phyloP scores from a whole-genome alignment of 352 stramenopile species.

The Phytopythium chamaehyphon region DNA sequence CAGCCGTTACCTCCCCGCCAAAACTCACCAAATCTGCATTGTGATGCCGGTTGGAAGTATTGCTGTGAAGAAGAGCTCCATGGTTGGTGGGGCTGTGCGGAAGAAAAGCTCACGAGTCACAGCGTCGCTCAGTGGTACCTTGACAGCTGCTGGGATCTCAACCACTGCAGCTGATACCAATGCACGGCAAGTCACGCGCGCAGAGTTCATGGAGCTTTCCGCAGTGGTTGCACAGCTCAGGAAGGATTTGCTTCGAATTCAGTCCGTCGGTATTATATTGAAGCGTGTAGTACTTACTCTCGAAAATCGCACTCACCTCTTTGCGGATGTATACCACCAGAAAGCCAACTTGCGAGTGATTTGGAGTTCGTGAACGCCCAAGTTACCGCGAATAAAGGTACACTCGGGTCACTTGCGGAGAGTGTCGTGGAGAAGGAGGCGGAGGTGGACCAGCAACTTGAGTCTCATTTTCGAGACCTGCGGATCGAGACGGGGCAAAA shows the following conservation, averaged over 20 bases:
- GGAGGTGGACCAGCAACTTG: constrained; percentile 30
- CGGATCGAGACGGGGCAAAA: constrained; percentile 42
- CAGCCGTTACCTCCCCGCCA: too few species aligned
- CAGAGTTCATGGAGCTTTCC: constrained; percentile 60
- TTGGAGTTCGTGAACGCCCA: constrained; percentile 42
- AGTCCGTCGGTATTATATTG: constrained; percentile 40
- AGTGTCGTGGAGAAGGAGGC: constrained; percentile 43
- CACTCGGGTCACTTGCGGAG: constrained; percentile 40
- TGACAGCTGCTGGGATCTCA: constrained; percentile 10
- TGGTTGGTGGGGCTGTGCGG: constrained; percentile 7
- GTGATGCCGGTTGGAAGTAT: constrained; percentile 4
- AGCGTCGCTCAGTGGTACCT: background rate
- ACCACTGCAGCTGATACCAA: constrained; percentile 28
- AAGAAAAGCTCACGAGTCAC: constrained; percentile 9
- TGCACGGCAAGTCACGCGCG: constrained; percentile 43
- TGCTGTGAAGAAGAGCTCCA: constrained; percentile 11
- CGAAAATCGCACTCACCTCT: background rate
- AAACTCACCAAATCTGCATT: too few species aligned
- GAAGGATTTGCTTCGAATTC: constrained; percentile 38
- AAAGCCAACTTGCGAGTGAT: constrained; percentile 43
- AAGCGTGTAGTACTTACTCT: background rate
- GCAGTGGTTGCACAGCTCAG: constrained; percentile 35
- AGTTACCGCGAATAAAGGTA: constrained; percentile 37
- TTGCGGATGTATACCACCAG: constrained; percentile 13
- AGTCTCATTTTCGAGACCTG: constrained; percentile 35